Evolutionary conservation across 805 yeast species (phyloP).

Genomic region (Suhomyces sp.): DNA sequence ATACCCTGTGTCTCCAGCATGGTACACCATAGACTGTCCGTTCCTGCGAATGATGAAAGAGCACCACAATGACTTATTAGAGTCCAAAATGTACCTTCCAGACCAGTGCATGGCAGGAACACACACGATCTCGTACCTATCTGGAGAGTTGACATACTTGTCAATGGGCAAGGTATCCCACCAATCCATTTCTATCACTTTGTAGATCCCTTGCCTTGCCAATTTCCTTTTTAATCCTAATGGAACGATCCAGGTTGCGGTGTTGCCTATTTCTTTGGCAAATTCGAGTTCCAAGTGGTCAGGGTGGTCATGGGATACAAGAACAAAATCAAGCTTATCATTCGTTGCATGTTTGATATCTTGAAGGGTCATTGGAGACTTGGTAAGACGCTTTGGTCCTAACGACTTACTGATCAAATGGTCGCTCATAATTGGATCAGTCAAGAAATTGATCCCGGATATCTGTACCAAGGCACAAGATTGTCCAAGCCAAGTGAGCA

Average conservation of each 20-base stretch:
- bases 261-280: constrained; percentile 51
- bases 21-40: constrained; percentile 73
- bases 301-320: constrained; percentile 94
- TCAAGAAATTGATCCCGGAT: constrained; percentile 68
- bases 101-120: constrained; percentile 98
- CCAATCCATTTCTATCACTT: constrained; percentile 83
- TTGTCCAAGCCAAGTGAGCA: constrained; percentile 92
- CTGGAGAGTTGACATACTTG: constrained; percentile 41
- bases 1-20: constrained; percentile 95
- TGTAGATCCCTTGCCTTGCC: constrained; percentile 55
- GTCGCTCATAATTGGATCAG: constrained; percentile 81
- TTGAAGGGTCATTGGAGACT: constrained; percentile 65
- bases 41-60: constrained; percentile 71
- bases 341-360: constrained; percentile 55
- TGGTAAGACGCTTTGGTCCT: constrained; percentile 84
- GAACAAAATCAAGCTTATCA: constrained; percentile 59
- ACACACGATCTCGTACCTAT: constrained; percentile 76
- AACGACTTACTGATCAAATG: constrained; percentile 58
- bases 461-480: constrained; percentile 77
- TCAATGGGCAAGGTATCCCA: constrained; percentile 60
- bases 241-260: constrained; percentile 83
- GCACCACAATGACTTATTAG: constrained; percentile 85
- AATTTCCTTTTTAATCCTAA: constrained; percentile 66
- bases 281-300: constrained; percentile 81
- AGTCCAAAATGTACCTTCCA: constrained; percentile 77